Conservation (phyloP, 176 grass and related monocot genomes). For the Echinochloa phyllopogon region DNA sequence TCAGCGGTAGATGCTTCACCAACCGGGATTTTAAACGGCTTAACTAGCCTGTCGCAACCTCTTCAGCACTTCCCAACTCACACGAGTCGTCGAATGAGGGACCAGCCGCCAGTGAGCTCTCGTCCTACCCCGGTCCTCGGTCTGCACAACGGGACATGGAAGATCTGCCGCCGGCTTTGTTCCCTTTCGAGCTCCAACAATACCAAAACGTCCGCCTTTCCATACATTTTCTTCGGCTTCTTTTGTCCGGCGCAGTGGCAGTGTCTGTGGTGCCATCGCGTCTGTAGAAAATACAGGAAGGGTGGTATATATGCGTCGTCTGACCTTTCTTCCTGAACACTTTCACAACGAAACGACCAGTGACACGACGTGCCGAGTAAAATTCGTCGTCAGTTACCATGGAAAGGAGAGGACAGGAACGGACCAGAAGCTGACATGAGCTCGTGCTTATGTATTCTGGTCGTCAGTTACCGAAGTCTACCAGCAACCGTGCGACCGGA, state of each 20-base stretch:
- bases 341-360: neutral
- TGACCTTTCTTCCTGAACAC: neutral
- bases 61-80: neutral
- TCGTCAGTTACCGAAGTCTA: neutral
- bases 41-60: conserved; percentile 36
- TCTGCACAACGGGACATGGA: conserved; percentile 42
- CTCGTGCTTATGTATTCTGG: conserved; percentile 1
- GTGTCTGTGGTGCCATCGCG: neutral
- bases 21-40: conserved; percentile 33
- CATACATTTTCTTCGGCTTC: conserved; percentile 14
- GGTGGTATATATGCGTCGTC: neutral
- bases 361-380: neutral
- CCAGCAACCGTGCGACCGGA: conserved; percentile 13
- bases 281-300: conserved; percentile 21
- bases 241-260: conserved; percentile 27
- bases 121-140: neutral
- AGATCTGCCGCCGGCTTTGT: neutral
- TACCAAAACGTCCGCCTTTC: neutral
- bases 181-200: conserved; percentile 2
- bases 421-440: neutral
- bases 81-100: neutral
- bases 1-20: conserved; percentile 32
- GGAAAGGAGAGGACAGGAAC: neutral
- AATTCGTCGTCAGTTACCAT: conserved; percentile 1
- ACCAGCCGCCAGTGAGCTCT: neutral